A percentile compares a stretch with the other conserved stretches of the same genome.
Evolutionary conservation across 78 protist genomes (phyloP).

Genomic region (Polysphondylium violaceum): DNA sequence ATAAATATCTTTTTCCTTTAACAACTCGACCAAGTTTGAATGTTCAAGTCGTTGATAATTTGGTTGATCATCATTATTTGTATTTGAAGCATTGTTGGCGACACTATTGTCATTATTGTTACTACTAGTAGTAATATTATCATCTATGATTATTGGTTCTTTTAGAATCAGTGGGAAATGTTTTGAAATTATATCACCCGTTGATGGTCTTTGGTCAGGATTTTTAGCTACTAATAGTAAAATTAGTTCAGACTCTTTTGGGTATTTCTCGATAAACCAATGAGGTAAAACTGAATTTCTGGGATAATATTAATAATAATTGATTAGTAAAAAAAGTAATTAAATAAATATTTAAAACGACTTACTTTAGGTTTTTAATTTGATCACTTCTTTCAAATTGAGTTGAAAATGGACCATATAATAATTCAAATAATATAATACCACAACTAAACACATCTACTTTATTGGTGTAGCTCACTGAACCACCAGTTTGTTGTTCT

Average conservation of each 20-base stretch:
- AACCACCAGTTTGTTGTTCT: not conserved
- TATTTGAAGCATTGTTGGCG: no score
- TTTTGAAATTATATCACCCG: not conserved
- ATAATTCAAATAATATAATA: conserved; percentile 49
- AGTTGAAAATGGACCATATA: conserved; percentile 27
- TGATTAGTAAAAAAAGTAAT: no score
- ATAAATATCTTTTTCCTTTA: no score
- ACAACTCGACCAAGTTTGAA: no score
- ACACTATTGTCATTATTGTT: no score
- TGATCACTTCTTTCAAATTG: conserved; percentile 30
- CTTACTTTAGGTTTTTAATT: conserved; percentile 41
- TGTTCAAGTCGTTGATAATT: no score
- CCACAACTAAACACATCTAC: conserved; percentile 69
- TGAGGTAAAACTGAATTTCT: conserved; percentile 28
- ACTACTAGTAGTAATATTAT: no score
- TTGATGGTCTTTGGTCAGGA: conserved; percentile 40
- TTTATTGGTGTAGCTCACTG: conserved; percentile 23
- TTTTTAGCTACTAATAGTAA: not conserved
- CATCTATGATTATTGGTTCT: no score
- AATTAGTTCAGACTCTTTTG: conserved; percentile 27
- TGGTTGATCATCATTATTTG: no score
- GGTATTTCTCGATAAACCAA: not conserved
- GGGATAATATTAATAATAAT: not conserved
- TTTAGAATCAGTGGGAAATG: no score
- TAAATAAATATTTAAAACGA: not conserved